Base-by-base conservation (phyloP, 1,139 yeast species). In the Groenewaldozyma auringiensis region DNA sequence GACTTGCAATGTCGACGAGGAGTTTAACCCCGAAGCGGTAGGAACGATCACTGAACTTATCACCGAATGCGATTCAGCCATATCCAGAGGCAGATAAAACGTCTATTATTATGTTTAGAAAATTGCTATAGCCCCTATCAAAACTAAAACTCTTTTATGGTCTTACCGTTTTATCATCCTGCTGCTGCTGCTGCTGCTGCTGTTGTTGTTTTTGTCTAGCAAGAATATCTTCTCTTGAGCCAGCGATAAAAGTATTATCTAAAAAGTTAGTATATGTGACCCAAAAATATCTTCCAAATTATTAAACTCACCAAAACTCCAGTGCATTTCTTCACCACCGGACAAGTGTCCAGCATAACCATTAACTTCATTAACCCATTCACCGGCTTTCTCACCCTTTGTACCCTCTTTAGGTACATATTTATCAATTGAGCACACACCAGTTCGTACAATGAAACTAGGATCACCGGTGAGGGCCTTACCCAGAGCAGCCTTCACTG, bases 261-360 rank as follows among this genome's bases (percentile, higher is more conserved):
- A 18, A 4, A 54, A 21, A 27, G 47, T 46, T 46, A 46, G 48
- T 67, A 16, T n/a, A 22, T 3, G 8, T n/a, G 21, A 2, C n/a
- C 21, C 42, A 13, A 39, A 9, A 22, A 39, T 35, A 18, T 13
- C 8, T 6, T 32, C 14, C 4, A 6, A 25, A 13, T 2, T 14
- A 3, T 8, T 2, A 34, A 37, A 57, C 68, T 65, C 68, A 58
- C 76, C 78, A 67, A 86, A 86, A 53, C 81, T 76, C 95, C 95
- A 86, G 60, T 83, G 83, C 92, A 87, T 84, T 64, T 85, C 95
- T 62, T 86, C 95, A n/a, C 95, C 95, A 6, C 74, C 65, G 2
- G 73, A 62, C 52, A 86, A 69, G 55, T 79, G 84, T 41, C 74
- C 79, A 21, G 85, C 75, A 52, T 78, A 75, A 17, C 95, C 95